Evolutionary conservation across 1,284 basidiomycete genomes (phyloP).

Genomic region (Ustilago vetiveriae): DNA sequence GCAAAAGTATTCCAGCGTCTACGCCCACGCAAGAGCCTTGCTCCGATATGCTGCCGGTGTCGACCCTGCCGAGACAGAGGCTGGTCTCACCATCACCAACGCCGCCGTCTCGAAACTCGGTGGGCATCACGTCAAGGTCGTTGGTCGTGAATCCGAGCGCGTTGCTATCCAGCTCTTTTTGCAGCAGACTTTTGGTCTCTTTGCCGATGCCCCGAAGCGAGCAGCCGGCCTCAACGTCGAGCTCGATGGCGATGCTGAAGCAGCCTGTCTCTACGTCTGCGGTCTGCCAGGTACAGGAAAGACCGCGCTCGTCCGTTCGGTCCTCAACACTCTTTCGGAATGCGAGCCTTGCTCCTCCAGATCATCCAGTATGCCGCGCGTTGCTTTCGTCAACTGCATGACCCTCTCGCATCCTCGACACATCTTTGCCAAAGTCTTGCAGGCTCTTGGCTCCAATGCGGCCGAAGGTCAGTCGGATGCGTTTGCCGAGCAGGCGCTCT

Average conservation of each 20-base stretch:
- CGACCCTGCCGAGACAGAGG: conserved; percentile 42
- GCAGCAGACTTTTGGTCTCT: conserved; percentile 48
- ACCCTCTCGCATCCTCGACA: conserved; percentile 62
- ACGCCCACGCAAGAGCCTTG: conserved; percentile 66
- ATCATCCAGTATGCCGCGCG: conserved; percentile 17
- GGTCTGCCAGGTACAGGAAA: conserved; percentile 70
- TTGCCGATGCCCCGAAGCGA: conserved; percentile 21
- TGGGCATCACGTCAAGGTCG: conserved; percentile 52
- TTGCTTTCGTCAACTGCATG: conserved; percentile 68
- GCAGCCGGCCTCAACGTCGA: conserved; percentile 29
- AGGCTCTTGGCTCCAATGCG: conserved; percentile 49
- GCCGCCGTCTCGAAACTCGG: conserved; percentile 25
- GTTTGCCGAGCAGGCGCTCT: conserved; percentile 32
- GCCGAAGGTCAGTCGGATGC: conserved; percentile 41
- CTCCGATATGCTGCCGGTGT: conserved; percentile 60
- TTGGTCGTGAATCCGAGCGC: conserved; percentile 65
- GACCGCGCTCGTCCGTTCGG: conserved; percentile 67
- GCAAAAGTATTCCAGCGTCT: conserved; percentile 60
- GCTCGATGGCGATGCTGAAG: conserved; percentile 51
- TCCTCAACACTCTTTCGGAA: conserved; percentile 59
- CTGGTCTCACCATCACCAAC: conserved; percentile 38
- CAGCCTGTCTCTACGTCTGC: conserved; percentile 67
- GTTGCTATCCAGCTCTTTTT: conserved; percentile 62
- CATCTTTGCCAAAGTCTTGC: conserved; percentile 55
- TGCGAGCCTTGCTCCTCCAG: background rate